These are phyloP conservation scores for Pythium utonaiense DNA, from an alignment of 352 stramenopile species.

Conservation along the genomic window DNA sequence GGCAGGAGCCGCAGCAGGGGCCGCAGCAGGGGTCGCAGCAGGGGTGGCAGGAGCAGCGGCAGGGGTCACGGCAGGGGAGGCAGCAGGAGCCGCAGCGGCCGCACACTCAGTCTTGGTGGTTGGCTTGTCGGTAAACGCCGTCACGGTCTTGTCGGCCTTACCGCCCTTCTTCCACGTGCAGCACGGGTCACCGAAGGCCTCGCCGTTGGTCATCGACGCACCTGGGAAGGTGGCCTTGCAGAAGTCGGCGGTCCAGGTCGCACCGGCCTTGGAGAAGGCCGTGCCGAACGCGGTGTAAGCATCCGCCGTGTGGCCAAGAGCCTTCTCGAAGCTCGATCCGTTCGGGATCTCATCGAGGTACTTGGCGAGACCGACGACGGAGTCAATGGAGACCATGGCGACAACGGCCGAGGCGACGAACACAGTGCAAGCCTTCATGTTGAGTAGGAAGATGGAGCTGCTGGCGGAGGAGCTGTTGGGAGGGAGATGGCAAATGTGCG, in stretches of 20 bases:
- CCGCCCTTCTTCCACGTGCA: conserved; percentile 35
- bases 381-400: conserved; percentile 75
- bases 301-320: conserved; percentile 31
- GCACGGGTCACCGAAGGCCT: conserved; percentile 51
- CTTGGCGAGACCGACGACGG: conserved; percentile 35
- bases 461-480: conserved; percentile 4
- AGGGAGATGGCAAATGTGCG: conserved; percentile 10
- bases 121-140: conserved; percentile 10
- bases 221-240: conserved; percentile 36
- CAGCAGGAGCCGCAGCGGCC: background rate
- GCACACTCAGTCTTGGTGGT: conserved; percentile 3
- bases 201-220: conserved; percentile 39
- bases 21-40: background rate
- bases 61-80: background rate
- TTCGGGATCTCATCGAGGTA: conserved; percentile 43
- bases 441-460: background rate
- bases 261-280: conserved; percentile 26
- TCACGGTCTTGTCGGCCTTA: conserved; percentile 10
- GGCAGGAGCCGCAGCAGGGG: background rate
- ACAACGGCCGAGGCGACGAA: conserved; percentile 70
- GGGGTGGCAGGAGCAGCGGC: background rate
- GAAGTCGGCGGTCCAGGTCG: conserved; percentile 29
- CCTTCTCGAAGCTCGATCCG: conserved; percentile 29
- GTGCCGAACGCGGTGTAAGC: conserved; percentile 36
- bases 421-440: conserved; percentile 71